Evolutionary conservation across 1,284 basidiomycete species (phyloP).

Genomic region (Leccinum pachyderme): DNA sequence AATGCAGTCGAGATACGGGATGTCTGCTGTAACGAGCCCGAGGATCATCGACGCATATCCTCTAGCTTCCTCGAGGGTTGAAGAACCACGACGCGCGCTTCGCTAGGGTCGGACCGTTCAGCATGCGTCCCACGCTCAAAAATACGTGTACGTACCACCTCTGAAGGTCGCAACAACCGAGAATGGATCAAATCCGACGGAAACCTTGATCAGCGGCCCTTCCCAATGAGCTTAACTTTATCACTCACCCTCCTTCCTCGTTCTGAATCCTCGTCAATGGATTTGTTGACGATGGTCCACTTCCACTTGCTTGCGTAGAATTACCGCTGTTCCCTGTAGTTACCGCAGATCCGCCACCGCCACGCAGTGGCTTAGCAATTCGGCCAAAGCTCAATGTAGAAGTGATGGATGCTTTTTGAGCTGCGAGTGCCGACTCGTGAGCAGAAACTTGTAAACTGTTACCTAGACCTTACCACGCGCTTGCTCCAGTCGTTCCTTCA

Average conservation of each 20-base stretch:
- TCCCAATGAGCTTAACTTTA: slow-evolving; percentile 21
- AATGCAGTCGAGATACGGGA: slow-evolving; percentile 28
- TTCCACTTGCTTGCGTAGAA: slow-evolving; percentile 44
- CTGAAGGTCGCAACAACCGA: slow-evolving; percentile 26
- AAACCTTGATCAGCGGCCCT: slow-evolving; percentile 17
- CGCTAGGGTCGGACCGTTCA: slow-evolving; percentile 44
- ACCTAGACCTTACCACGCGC: slow-evolving; percentile 71
- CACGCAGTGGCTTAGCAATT: slow-evolving; percentile 95
- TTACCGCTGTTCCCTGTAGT: slow-evolving; percentile 38
- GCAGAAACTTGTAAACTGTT: slow-evolving; percentile 5
- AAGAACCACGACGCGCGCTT: slow-evolving; percentile 90
- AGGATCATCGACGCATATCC: slow-evolving; percentile 11
- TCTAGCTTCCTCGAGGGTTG: slow-evolving; percentile 60
- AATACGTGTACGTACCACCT: slow-evolving; percentile 39
- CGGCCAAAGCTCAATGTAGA: slow-evolving; percentile 84
- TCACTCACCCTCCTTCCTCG: slow-evolving; percentile 73
- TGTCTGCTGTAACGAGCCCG: slow-evolving; percentile 6
- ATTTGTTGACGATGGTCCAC: slow-evolving; percentile 47
- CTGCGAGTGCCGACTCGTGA: slow-evolving; percentile 38
- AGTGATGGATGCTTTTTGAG: slow-evolving; percentile 71
- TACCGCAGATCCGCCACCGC: slow-evolving; percentile 71
- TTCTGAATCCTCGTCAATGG: slow-evolving; percentile 72
- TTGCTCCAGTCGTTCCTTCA: slow-evolving; percentile 90
- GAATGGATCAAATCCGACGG: slow-evolving; percentile 9
- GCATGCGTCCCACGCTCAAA: slow-evolving; percentile 6